Conservation (phyloP, 129 eudicot genomes). For the Centrapalus pauciflorus region DNA sequence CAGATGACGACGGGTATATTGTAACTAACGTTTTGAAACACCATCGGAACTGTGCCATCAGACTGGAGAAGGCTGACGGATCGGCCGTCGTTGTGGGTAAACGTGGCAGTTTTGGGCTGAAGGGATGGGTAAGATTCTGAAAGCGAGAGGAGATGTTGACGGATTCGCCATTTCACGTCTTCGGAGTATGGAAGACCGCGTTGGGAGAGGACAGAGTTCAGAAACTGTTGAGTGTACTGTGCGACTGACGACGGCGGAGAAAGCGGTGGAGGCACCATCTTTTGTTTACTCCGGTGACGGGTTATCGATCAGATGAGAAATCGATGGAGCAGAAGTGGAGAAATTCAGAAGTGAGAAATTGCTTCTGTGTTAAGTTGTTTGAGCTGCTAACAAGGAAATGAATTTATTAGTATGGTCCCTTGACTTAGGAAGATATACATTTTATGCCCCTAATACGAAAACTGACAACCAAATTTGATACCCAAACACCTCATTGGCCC, state of each 20-base stretch:
- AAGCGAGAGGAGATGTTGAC: conserved; percentile 72
- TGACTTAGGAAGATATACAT: neutral
- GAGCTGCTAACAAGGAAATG: neutral
- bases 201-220: conserved; percentile 73
- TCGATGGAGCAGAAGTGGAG: neutral
- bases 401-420: neutral
- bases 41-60: conserved; percentile 81
- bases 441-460: neutral
- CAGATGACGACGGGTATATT: conserved; percentile 74
- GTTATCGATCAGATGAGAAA: conserved; percentile 20
- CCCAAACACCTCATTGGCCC: no score
- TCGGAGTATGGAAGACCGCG: conserved; percentile 80
- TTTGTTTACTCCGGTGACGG: neutral
- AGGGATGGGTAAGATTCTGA: conserved; percentile 58
- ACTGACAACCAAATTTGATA: no score
- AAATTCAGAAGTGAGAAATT: neutral
- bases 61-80: conserved; percentile 68
- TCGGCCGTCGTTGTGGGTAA: conserved; percentile 88
- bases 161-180: conserved; percentile 74
- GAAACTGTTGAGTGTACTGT: conserved; percentile 61
- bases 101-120: conserved; percentile 61
- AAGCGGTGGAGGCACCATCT: conserved; percentile 8
- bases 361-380: conserved; percentile 11
- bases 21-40: conserved; percentile 54
- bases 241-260: conserved; percentile 19